Percentiles rank a stretch among this genome's conserved stretches.
Conservation (phyloP, 2,329 filamentous ascomycete species). For the Fusarium sterilihyphosum region DNA sequence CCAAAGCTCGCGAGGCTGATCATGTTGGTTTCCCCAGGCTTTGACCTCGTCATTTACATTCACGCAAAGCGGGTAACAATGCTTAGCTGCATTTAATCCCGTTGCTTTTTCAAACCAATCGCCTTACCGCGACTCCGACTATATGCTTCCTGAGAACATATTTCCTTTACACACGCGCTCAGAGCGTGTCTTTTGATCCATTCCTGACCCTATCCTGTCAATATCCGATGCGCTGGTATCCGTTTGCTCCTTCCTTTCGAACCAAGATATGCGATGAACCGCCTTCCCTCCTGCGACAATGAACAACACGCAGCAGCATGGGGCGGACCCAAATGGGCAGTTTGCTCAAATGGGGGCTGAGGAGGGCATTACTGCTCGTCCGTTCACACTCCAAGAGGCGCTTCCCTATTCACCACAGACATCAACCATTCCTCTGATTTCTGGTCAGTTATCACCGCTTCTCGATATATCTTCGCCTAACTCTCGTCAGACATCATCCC, state of each 20-base stretch:
- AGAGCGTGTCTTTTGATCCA: slow-evolving; percentile 15
- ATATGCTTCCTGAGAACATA: not conserved
- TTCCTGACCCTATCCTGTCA: slow-evolving; percentile 6
- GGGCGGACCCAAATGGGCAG: slow-evolving; percentile 49
- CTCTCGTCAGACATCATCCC: slow-evolving; percentile 69
- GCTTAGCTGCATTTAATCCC: slow-evolving; percentile 35
- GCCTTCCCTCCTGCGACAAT: slow-evolving; percentile 44
- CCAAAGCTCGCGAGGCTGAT: slow-evolving; percentile 40
- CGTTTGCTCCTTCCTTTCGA: slow-evolving; percentile 43
- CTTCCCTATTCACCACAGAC: slow-evolving; percentile 85
- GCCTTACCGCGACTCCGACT: not conserved
- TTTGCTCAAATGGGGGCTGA: slow-evolving; percentile 37
- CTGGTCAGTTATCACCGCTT: slow-evolving; percentile 61
- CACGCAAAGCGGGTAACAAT: slow-evolving; percentile 33
- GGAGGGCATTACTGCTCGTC: slow-evolving; percentile 49
- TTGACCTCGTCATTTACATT: slow-evolving; percentile 32
- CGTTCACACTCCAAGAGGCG: slow-evolving; percentile 77
- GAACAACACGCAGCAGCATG: slow-evolving; percentile 46
- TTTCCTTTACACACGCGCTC: slow-evolving; percentile 6
- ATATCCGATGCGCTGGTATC: slow-evolving; percentile 41
- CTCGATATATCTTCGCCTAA: slow-evolving; percentile 21
- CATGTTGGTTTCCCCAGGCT: slow-evolving; percentile 36
- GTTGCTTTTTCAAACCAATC: not conserved
- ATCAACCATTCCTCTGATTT: slow-evolving; percentile 80
- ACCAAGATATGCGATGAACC: slow-evolving; percentile 47